Evolutionary conservation across 805 yeast genomes (phyloP).

Genomic region (Starmera quercuum): DNA sequence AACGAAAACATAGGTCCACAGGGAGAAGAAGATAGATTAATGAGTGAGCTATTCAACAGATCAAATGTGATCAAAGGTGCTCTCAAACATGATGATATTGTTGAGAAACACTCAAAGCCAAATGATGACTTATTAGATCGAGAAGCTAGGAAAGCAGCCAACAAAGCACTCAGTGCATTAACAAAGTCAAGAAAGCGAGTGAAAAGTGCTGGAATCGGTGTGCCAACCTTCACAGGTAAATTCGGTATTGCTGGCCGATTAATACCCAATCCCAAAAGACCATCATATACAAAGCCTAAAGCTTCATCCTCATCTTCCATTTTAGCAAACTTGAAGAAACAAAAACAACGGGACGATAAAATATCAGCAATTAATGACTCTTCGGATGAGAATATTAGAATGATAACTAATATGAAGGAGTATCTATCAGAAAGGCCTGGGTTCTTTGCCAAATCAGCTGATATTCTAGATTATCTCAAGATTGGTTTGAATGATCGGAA

Average conservation of each 20-base stretch:
- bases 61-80: slow-evolving; percentile 63
- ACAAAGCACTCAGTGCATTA: slow-evolving; percentile 46
- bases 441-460: slow-evolving; percentile 40
- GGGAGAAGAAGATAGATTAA: slow-evolving; percentile 54
- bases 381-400: slow-evolving; percentile 10
- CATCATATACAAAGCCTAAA: slow-evolving; percentile 8
- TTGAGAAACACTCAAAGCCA: slow-evolving; percentile 37
- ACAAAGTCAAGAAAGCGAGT: slow-evolving; percentile 43
- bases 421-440: slow-evolving; percentile 30
- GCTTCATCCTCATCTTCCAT: slow-evolving; percentile 39
- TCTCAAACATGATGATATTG: slow-evolving; percentile 70
- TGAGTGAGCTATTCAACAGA: slow-evolving; percentile 68
- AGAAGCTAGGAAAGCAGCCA: slow-evolving; percentile 54
- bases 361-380: slow-evolving; percentile 1
- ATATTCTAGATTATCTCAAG: slow-evolving; percentile 31
- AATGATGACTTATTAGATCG: slow-evolving; percentile 35
- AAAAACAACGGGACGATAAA: slow-evolving; percentile 21
- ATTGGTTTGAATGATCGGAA: slow-evolving; percentile 37
- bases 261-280: slow-evolving; percentile 20
- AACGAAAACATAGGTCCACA: slow-evolving; percentile 31
- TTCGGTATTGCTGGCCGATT: slow-evolving; percentile 77
- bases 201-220: slow-evolving; percentile 47
- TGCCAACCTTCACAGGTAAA: slow-evolving; percentile 95
- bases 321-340: slow-evolving; percentile 37
- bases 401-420: slow-evolving; percentile 29